A percentile compares a stretch with the other conserved stretches of the same genome.
These are phyloP conservation scores for Wickerhamiella kurtzmanii DNA, from an alignment of 805 yeast genomes.

Conservation along the genomic window DNA sequence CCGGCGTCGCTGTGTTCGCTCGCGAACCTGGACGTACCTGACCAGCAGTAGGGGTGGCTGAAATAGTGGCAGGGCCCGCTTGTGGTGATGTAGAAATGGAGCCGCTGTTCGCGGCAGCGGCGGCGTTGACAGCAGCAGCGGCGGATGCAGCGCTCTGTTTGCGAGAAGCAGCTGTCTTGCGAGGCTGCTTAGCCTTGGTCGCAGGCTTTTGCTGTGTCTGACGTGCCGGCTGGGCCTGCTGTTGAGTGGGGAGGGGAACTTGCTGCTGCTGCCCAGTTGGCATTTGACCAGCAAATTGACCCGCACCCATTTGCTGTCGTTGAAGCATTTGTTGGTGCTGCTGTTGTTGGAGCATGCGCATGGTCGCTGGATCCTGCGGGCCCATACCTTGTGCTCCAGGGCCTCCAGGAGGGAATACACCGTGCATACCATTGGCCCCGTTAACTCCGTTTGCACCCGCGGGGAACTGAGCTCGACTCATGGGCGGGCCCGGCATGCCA, in stretches of 20 bases:
- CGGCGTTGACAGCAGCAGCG: constrained; percentile 11
- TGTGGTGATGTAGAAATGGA: constrained; percentile 10
- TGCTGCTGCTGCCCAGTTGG: neutral
- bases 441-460: no score
- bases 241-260: neutral
- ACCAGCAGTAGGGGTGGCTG: constrained; percentile 27
- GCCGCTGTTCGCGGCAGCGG: neutral
- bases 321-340: constrained; percentile 11
- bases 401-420: neutral
- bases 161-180: neutral
- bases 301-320: constrained; percentile 3
- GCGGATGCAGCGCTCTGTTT: constrained; percentile 5
- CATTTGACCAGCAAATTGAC: neutral
- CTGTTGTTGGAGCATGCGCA: constrained; percentile 8
- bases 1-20: neutral
- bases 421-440: neutral
- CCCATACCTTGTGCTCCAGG: no score
- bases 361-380: neutral
- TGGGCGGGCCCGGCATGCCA: neutral
- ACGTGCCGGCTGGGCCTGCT: constrained; percentile 2
- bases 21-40: neutral
- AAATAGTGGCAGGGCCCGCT: constrained; percentile 3
- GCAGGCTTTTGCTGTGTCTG: neutral
- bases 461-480: neutral
- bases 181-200: neutral